These are phyloP conservation scores for Fraxinus sp. DNA, from an alignment of 305 asterid species.

Conservation along the genomic window DNA sequence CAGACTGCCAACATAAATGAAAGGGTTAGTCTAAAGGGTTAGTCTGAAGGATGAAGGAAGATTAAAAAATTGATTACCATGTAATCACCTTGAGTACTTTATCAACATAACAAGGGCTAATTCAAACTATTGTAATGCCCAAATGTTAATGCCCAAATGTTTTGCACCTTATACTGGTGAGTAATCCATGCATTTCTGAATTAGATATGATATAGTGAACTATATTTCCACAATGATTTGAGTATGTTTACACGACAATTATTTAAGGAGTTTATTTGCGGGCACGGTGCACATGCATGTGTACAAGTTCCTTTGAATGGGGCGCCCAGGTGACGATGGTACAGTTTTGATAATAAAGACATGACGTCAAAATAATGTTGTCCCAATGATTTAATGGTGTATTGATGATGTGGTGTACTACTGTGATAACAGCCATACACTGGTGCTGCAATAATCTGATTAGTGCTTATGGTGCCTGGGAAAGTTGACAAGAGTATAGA, in stretches of 20 bases:
- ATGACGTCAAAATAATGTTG: not conserved
- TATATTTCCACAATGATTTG: not conserved
- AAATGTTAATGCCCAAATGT: not conserved
- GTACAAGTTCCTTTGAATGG: not conserved
- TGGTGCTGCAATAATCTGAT: not conserved
- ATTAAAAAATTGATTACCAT: not conserved
- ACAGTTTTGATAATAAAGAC: not conserved
- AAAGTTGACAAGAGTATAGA: not conserved
- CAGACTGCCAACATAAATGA: constrained; percentile 54
- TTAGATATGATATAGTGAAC: not conserved
- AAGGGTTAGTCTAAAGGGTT: constrained; percentile 6
- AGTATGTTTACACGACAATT: not conserved
- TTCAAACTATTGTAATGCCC: not conserved
- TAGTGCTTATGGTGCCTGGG: not conserved
- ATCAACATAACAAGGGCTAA: not conserved
- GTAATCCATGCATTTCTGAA: not conserved
- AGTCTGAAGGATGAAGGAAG: not conserved
- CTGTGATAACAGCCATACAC: not conserved
- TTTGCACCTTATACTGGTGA: not conserved
- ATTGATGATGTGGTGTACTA: not conserved
- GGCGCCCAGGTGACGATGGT: not conserved
- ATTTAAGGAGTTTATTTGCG: not conserved
- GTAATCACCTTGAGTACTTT: not conserved
- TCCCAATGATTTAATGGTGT: not conserved
- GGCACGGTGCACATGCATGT: not conserved